Conservation (phyloP, 345 rosid species). For the Fremontodendron californicum region DNA sequence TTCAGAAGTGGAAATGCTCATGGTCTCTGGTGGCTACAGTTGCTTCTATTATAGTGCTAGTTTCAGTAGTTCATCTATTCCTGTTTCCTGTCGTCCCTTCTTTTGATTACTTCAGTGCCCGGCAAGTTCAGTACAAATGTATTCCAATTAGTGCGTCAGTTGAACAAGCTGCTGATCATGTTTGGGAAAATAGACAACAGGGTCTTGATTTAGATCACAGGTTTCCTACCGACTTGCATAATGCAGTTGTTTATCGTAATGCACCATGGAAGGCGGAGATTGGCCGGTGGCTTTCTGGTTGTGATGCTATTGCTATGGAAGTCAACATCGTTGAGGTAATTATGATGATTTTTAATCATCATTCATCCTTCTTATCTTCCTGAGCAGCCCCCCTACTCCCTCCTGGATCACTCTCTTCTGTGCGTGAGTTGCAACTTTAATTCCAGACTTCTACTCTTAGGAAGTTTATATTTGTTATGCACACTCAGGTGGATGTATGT, state of each 20-base stretch:
- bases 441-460: neutral
- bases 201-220: slow-evolving; percentile 43
- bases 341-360: neutral
- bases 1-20: slow-evolving; percentile 62
- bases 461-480: neutral
- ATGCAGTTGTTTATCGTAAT: slow-evolving; percentile 65
- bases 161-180: slow-evolving; percentile 20
- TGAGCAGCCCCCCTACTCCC: neutral
- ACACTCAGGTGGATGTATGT: neutral
- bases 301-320: slow-evolving; percentile 55
- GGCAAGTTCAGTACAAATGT: slow-evolving; percentile 47
- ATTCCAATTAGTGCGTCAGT: slow-evolving; percentile 40
- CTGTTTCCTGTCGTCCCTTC: slow-evolving; percentile 69
- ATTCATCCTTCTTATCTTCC: neutral
- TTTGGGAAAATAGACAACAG: slow-evolving; percentile 20
- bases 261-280: slow-evolving; percentile 87
- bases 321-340: slow-evolving; percentile 61
- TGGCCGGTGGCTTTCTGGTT: slow-evolving; percentile 89
- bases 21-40: slow-evolving; percentile 63
- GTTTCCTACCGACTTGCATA: slow-evolving; percentile 74
- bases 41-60: slow-evolving; percentile 51
- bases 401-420: neutral
- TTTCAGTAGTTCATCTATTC: slow-evolving; percentile 72
- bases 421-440: slow-evolving; percentile 2
- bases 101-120: slow-evolving; percentile 44